Conservation (phyloP, 495 filamentous ascomycete species). For the Talaromyces nanjingensis region DNA sequence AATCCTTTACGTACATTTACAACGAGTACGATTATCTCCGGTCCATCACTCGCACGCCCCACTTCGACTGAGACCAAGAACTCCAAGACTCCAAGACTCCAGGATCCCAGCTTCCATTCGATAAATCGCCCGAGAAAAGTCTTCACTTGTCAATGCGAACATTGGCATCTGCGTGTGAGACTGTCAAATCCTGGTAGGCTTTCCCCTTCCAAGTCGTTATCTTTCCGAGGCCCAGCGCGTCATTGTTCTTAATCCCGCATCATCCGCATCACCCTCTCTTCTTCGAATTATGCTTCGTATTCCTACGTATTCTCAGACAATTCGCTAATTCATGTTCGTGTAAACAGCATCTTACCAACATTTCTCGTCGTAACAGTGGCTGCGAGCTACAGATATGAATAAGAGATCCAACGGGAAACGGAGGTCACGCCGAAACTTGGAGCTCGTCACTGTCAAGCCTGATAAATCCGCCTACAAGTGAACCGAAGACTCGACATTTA, state of each 20-base stretch:
- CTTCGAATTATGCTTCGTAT: neutral
- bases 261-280: neutral
- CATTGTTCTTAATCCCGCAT: neutral
- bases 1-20: neutral
- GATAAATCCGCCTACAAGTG: constrained; percentile 2
- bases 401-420: constrained; percentile 1
- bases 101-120: neutral
- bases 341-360: neutral
- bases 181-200: neutral
- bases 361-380: neutral
- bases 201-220: neutral
- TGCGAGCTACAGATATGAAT: constrained; percentile 9
- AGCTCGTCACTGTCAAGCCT: constrained; percentile 1
- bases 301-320: no score
- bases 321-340: neutral
- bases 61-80: neutral
- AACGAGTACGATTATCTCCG: neutral
- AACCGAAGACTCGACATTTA: neutral
- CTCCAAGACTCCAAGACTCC: neutral
- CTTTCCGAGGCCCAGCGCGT: neutral
- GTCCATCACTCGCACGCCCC: neutral
- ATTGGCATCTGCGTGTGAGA: neutral
- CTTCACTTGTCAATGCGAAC: neutral
- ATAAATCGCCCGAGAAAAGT: neutral
- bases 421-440: constrained; percentile 1